phyloP scores from a whole-genome alignment of 306 rosid genomes.

The Aeschynomene evenia region DNA sequence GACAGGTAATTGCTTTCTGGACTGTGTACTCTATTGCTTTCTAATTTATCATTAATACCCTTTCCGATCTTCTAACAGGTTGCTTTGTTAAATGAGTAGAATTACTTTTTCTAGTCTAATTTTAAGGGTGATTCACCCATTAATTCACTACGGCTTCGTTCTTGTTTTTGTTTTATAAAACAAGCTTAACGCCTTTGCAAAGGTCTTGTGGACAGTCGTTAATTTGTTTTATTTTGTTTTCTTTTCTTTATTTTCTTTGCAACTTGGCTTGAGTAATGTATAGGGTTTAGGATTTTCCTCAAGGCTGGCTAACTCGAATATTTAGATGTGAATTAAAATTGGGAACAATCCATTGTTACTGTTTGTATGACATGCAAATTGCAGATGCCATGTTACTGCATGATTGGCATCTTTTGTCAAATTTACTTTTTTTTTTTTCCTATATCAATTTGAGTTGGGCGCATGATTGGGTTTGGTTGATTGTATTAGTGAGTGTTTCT shows the following conservation, averaged over 20 bases:
- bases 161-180: neutral
- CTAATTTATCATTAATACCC: neutral
- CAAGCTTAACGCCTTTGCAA: neutral
- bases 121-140: too few relatives aligned
- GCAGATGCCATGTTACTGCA: neutral
- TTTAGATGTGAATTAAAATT: neutral
- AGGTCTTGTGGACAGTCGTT: neutral
- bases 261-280: neutral
- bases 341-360: slow-evolving; percentile 2
- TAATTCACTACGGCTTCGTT: neutral
- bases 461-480: slow-evolving; percentile 12
- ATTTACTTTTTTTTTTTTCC: neutral
- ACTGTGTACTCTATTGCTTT: neutral
- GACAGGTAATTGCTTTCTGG: slow-evolving; percentile 50
- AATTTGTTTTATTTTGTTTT: neutral
- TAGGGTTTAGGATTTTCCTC: neutral
- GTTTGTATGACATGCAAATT: slow-evolving; percentile 8
- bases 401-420: slow-evolving; percentile 5
- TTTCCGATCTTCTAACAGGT: neutral
- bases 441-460: neutral
- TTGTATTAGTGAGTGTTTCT: slow-evolving; percentile 2
- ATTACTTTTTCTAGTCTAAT: too few relatives aligned
- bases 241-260: neutral
- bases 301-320: neutral
- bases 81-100: neutral